phyloP scores from a whole-genome alignment of 2,329 filamentous ascomycete genomes.

The Aspergillus sp. region DNA sequence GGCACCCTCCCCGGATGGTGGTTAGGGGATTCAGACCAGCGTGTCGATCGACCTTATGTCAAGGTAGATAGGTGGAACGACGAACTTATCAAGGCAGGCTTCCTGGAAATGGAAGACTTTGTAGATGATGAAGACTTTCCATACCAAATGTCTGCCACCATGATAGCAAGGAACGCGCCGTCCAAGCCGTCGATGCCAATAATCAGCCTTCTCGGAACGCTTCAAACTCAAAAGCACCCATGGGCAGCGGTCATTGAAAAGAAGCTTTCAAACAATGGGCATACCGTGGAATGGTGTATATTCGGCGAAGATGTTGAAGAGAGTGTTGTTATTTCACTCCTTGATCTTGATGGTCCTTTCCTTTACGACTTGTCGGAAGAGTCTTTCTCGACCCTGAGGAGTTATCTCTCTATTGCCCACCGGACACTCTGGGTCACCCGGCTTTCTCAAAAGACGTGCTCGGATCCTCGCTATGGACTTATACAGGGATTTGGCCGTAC shows the following conservation, averaged over 20 bases:
- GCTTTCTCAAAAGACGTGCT: slow-evolving; percentile 19
- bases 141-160: slow-evolving; percentile 7
- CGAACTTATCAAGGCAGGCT: slow-evolving; percentile 34
- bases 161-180: slow-evolving; percentile 4
- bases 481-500: slow-evolving; percentile 24
- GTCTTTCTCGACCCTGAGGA: not conserved
- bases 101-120: slow-evolving; percentile 31
- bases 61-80: slow-evolving; percentile 27
- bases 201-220: not conserved
- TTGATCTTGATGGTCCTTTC: slow-evolving; percentile 14
- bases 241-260: not conserved
- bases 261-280: not conserved
- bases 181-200: not conserved
- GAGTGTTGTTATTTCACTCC: slow-evolving; percentile 8
- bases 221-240: not conserved
- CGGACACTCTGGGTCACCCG: slow-evolving; percentile 24
- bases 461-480: slow-evolving; percentile 24
- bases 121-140: slow-evolving; percentile 20
- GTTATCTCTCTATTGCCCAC: not conserved
- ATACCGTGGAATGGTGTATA: not conserved
- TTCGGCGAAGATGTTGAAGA: not conserved
- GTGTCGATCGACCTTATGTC: slow-evolving; percentile 28
- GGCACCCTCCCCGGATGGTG: slow-evolving; percentile 36
- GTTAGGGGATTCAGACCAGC: slow-evolving; percentile 30
- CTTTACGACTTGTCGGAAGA: slow-evolving; percentile 6